Evolutionary conservation across 768 basidiomycete species (phyloP), one percentile per base, ranked within the genome.

Genomic region (Mycena alexandri): DNA sequence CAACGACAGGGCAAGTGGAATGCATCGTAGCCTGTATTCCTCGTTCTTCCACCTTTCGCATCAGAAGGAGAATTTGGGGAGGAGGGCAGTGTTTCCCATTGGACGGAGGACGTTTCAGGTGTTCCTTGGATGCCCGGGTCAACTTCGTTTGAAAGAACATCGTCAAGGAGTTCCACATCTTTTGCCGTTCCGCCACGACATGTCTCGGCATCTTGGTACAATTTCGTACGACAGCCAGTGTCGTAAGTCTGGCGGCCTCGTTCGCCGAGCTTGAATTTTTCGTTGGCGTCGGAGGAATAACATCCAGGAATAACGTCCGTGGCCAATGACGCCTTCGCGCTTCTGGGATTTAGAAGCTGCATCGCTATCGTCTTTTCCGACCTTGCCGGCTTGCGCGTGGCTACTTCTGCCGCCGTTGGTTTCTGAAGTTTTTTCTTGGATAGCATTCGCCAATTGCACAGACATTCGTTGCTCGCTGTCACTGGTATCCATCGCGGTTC

Each of bases 21-120:
- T 29, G 29, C 29, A 29, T 29, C 29, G 3, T 29, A 6, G 6
- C 29, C 29, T 6, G 3, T 3, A 29, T n/a, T n/a, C 29, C 29
- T 29, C 29, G 29, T 51, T 74, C 73, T 24, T 62, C 73, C 41
- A 71, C n/a, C 68, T 77, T 76, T 36, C 8, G 41, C 36, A n/a
- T 22, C 54, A 21, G 46, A 63, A 50, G 46, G 25, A 50, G 54
- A 19, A 13, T 54, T 17, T 34, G 46, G 29, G 61, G 34, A 3
- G 22, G 62, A 38, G 38, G 38, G 54, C 54, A 22, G 62, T 29
- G 54, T 38, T 29, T 7, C 12, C 50, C 34, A 12, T n/a, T n/a
- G n/a, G n/a, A n/a, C n/a, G n/a, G n/a, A n/a, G n/a, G n/a, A n/a
- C n/a, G n/a, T n/a, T n/a, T n/a, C n/a, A n/a, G n/a, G n/a, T n/a